phyloP scores from a whole-genome alignment of 2,329 filamentous ascomycete species.

The Davidsoniella eucalypti region DNA sequence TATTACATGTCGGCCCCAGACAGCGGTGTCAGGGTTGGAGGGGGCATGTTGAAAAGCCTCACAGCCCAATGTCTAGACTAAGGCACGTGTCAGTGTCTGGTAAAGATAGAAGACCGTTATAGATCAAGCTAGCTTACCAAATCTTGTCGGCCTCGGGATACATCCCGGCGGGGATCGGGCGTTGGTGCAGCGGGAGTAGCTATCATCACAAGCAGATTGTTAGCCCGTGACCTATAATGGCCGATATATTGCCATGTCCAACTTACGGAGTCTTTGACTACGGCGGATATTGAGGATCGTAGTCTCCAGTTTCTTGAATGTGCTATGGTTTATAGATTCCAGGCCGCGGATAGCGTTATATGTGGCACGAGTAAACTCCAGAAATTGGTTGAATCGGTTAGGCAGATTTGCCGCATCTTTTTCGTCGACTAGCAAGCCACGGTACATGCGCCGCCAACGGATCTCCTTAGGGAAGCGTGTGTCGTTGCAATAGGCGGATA shows the following conservation, averaged over 20 bases:
- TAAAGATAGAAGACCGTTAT: not conserved
- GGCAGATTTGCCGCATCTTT: not conserved
- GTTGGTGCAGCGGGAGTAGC: not conserved
- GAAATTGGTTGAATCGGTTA: not conserved
- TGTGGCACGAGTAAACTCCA: not conserved
- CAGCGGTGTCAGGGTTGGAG: conserved; percentile 34
- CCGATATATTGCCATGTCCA: not conserved
- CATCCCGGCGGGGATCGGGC: not conserved
- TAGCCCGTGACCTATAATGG: not conserved
- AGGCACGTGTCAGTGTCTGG: not conserved
- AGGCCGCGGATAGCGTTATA: not conserved
- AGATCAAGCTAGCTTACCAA: not conserved
- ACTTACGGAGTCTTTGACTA: not conserved
- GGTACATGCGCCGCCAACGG: conserved; percentile 43
- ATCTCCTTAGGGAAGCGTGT: conserved; percentile 28
- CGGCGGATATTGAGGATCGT: not conserved
- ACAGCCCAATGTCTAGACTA: conserved; percentile 44
- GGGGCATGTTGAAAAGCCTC: conserved; percentile 38
- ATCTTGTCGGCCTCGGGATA: not conserved
- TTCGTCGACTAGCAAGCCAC: conserved; percentile 36
- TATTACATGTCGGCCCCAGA: conserved; percentile 23
- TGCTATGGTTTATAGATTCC: not conserved
- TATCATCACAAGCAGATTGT: not conserved
- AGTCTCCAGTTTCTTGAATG: not conserved
- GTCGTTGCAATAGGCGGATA: conserved; percentile 35